phyloP scores from a whole-genome alignment of 2,329 filamentous ascomycete genomes.

The Penicillium hordei region DNA sequence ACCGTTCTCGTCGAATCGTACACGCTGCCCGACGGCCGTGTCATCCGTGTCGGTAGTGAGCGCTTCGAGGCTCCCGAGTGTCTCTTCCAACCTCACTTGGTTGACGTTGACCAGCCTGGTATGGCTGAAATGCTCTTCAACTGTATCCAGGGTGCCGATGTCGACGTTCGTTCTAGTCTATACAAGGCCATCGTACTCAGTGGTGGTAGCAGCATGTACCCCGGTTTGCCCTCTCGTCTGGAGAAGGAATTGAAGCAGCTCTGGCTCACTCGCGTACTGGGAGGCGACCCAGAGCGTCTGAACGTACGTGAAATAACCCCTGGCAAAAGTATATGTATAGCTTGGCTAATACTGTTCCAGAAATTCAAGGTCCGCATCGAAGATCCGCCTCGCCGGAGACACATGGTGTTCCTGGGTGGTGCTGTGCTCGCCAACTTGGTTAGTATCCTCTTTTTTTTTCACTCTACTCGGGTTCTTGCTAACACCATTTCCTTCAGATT shows the following conservation, averaged over 20 bases:
- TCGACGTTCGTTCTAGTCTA: conserved; percentile 87
- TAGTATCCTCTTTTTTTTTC: conserved; percentile 30
- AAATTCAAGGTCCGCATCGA: conserved; percentile 99
- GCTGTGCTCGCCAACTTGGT: conserved; percentile 93
- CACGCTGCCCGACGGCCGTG: conserved; percentile 91
- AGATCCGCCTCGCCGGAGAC: conserved; percentile 88
- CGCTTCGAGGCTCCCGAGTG: conserved; percentile 98
- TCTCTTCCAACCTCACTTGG: conserved; percentile 95
- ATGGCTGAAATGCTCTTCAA: conserved; percentile 98
- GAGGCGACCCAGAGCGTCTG: conserved; percentile 87
- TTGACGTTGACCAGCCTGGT: conserved; percentile 95
- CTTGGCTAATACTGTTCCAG: conserved; percentile 39
- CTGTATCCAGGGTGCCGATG: conserved; percentile 93
- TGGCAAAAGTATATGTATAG: neutral
- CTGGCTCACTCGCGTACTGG: conserved; percentile 89
- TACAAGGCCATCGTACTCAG: conserved; percentile 98
- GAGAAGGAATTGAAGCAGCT: conserved; percentile 99
- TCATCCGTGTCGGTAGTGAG: conserved; percentile 94
- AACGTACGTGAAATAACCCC: conserved; percentile 52
- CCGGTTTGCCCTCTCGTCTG: conserved; percentile 85
- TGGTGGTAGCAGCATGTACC: conserved; percentile 98
- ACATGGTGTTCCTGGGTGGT: conserved; percentile 99
- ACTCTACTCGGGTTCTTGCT: conserved; percentile 6
- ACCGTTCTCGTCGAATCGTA: conserved; percentile 97
- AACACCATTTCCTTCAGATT: conserved; percentile 57